These are phyloP conservation scores for Isoetes engelmannii DNA, from an alignment of 83 land plant species.

Conservation along the genomic window DNA sequence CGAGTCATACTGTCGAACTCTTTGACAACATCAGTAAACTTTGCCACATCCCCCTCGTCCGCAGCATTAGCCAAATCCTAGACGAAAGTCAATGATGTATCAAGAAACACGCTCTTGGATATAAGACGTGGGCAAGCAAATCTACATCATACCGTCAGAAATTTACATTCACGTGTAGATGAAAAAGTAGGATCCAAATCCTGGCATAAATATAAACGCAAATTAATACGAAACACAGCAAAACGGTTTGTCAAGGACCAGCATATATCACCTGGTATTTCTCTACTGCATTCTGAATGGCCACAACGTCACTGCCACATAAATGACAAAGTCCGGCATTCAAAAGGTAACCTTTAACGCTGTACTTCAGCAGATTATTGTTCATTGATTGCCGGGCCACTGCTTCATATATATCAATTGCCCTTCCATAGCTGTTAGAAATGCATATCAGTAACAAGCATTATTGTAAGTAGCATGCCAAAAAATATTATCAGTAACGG, in stretches of 20 bases:
- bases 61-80: slow-evolving; percentile 81
- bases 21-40: slow-evolving; percentile 78
- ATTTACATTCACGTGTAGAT: slow-evolving; percentile 71
- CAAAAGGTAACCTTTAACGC: slow-evolving; percentile 37
- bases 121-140: too few species aligned
- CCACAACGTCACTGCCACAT: slow-evolving; percentile 27
- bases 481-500: neutral
- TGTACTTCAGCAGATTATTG: slow-evolving; percentile 36
- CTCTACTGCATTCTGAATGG: slow-evolving; percentile 52
- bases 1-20: slow-evolving; percentile 94
- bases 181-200: slow-evolving; percentile 91
- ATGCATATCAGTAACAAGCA: neutral
- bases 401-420: slow-evolving; percentile 35
- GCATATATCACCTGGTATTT: slow-evolving; percentile 66
- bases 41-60: slow-evolving; percentile 75
- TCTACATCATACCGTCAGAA: slow-evolving; percentile 47
- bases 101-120: too few species aligned
- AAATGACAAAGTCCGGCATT: slow-evolving; percentile 42
- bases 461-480: neutral
- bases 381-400: slow-evolving; percentile 36
- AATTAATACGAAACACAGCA: slow-evolving; percentile 2
- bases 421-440: slow-evolving; percentile 28
- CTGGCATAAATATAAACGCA: slow-evolving; percentile 28
- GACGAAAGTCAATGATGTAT: neutral
- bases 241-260: slow-evolving; percentile 1